These are phyloP conservation scores for Sonneratia caseolaris DNA, from an alignment of 345 rosid species.

Conservation along the genomic window DNA sequence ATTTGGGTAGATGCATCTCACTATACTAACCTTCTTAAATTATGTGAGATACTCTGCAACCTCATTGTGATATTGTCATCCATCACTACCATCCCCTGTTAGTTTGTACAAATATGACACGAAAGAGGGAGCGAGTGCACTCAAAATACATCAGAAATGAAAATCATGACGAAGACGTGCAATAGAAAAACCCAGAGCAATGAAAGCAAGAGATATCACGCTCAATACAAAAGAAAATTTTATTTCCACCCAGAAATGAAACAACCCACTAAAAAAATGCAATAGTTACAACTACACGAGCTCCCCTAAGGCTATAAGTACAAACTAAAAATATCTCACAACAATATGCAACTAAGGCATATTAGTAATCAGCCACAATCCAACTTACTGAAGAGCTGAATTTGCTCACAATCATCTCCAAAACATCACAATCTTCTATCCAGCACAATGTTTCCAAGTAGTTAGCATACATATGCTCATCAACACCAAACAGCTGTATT, in stretches of 20 bases:
- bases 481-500: conserved; percentile 77
- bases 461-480: conserved; percentile 77
- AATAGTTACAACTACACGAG: not conserved
- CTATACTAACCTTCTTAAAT: not conserved
- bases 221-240: not conserved
- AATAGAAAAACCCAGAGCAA: not conserved
- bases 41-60: not conserved
- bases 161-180: not conserved
- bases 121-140: not conserved
- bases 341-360: not conserved
- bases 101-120: too few species aligned
- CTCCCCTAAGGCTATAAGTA: not conserved
- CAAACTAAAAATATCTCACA: conserved; percentile 4
- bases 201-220: not conserved
- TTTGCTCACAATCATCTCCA: conserved; percentile 87
- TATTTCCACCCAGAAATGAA: not conserved
- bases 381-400: conserved; percentile 82
- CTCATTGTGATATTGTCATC: too few species aligned
- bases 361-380: not conserved
- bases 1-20: too few species aligned
- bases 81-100: too few species aligned
- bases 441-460: conserved; percentile 64
- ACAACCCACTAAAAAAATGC: not conserved
- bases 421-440: conserved; percentile 75
- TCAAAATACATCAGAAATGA: not conserved